A percentile compares a stretch with the other conserved stretches of the same genome.
phyloP scores from a whole-genome alignment of 305 asterid species.

The Caryopteris hybrid region DNA sequence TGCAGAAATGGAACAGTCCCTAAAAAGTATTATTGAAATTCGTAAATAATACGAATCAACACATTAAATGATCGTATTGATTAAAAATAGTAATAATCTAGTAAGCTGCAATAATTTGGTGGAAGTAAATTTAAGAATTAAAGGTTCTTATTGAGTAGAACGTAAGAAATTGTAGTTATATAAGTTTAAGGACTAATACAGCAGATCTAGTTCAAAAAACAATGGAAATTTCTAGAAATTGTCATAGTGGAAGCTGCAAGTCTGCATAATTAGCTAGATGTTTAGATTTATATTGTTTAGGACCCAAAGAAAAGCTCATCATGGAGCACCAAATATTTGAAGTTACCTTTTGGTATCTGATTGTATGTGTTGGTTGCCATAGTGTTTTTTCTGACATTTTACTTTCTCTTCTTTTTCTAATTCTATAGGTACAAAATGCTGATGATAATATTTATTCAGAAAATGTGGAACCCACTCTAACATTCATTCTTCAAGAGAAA shows the following conservation, averaged over 20 bases:
- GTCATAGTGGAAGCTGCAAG: not conserved
- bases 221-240: not conserved
- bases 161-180: too few relatives aligned
- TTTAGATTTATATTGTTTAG: not conserved
- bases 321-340: not conserved
- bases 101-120: too few relatives aligned
- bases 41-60: too few relatives aligned
- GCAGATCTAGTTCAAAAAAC: too few relatives aligned
- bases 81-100: too few relatives aligned
- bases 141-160: too few relatives aligned
- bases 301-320: not conserved
- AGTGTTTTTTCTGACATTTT: conserved; percentile 3
- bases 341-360: not conserved
- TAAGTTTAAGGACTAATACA: too few relatives aligned
- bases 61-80: too few relatives aligned
- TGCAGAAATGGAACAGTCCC: not conserved
- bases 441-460: conserved; percentile 81
- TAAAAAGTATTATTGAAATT: not conserved
- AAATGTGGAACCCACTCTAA: conserved; percentile 79
- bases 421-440: conserved; percentile 87
- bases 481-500: conserved; percentile 75
- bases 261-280: not conserved
- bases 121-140: too few relatives aligned
- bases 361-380: not conserved
- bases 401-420: conserved; percentile 20